Evolutionary conservation across 495 filamentous ascomycete genomes (phyloP).

Genomic region (Evernia prunastri): DNA sequence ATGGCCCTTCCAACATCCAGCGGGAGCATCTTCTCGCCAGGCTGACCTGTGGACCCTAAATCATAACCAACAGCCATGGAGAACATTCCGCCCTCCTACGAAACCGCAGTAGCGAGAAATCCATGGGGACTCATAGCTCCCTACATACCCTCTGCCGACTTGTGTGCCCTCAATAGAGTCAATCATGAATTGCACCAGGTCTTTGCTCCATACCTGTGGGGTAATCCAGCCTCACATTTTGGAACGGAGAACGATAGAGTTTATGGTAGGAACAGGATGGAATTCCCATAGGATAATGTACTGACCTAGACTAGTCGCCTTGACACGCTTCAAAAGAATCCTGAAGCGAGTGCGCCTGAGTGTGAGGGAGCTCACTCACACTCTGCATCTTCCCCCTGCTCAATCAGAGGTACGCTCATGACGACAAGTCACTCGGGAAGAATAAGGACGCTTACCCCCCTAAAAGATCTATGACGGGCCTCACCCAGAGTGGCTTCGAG

Average conservation of each 20-base stretch:
- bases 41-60: background rate
- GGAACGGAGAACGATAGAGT: constrained; percentile 57
- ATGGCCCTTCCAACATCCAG: background rate
- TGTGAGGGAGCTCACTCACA: constrained; percentile 54
- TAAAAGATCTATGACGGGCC: constrained; percentile 52
- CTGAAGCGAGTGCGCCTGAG: constrained; percentile 48
- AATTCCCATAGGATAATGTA: background rate
- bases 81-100: constrained; percentile 53
- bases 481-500: constrained; percentile 54
- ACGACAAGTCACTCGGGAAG: background rate
- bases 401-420: constrained; percentile 41
- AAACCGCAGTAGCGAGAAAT: constrained; percentile 51
- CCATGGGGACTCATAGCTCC: constrained; percentile 56
- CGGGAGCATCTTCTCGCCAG: background rate
- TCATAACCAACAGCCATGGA: constrained; percentile 36
- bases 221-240: constrained; percentile 59
- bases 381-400: constrained; percentile 60
- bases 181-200: constrained; percentile 52
- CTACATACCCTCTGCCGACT: constrained; percentile 52
- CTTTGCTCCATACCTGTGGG: constrained; percentile 60
- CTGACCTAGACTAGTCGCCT: constrained; percentile 42
- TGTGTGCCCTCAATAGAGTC: constrained; percentile 54
- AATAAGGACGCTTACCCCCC: background rate
- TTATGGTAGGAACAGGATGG: constrained; percentile 40
- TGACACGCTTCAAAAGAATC: constrained; percentile 57